These are phyloP conservation scores for Dunaliella salina DNA, from an alignment of 163 green algal species.

Conservation along the genomic window DNA sequence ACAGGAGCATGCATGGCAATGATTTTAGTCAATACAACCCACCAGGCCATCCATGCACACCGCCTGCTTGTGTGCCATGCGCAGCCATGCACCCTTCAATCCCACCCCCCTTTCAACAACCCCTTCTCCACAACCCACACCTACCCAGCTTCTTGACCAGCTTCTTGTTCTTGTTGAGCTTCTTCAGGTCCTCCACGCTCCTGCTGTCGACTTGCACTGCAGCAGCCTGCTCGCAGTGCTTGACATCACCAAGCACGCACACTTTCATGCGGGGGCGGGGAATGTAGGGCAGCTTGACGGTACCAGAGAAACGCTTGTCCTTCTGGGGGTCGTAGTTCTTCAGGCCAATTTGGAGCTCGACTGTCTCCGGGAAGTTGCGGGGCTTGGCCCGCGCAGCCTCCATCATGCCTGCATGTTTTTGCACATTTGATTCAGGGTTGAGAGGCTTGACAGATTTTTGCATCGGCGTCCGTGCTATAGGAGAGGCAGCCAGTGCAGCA, in stretches of 20 bases:
- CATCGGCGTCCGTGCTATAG: too few relatives aligned
- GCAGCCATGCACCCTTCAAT: background rate
- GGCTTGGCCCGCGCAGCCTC: constrained; percentile 82
- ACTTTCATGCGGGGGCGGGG: constrained; percentile 91
- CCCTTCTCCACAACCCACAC: background rate
- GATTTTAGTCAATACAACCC: too few relatives aligned
- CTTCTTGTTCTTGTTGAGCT: constrained; percentile 99
- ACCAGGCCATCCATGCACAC: background rate
- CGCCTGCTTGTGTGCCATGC: too few relatives aligned
- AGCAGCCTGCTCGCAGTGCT: constrained; percentile 93
- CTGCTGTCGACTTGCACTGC: constrained; percentile 85
- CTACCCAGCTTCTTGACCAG: constrained; percentile 98
- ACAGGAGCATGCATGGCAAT: too few relatives aligned
- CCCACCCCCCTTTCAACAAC: background rate
- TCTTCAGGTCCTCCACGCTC: constrained; percentile 97
- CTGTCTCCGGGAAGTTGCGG: constrained; percentile 97
- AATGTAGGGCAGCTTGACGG: constrained; percentile 94
- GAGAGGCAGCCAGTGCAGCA: too few relatives aligned
- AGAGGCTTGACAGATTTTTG: too few relatives aligned
- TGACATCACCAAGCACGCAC: constrained; percentile 97
- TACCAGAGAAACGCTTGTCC: constrained; percentile 99
- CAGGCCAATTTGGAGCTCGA: constrained; percentile 97
- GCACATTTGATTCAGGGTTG: background rate
- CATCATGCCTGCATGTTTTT: constrained; percentile 60
- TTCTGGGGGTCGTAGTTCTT: constrained; percentile 99